A percentile compares a stretch with the other conserved stretches of the same genome.
phyloP scores from a whole-genome alignment of 2,329 filamentous ascomycete genomes.

The Epichloe festucae region DNA sequence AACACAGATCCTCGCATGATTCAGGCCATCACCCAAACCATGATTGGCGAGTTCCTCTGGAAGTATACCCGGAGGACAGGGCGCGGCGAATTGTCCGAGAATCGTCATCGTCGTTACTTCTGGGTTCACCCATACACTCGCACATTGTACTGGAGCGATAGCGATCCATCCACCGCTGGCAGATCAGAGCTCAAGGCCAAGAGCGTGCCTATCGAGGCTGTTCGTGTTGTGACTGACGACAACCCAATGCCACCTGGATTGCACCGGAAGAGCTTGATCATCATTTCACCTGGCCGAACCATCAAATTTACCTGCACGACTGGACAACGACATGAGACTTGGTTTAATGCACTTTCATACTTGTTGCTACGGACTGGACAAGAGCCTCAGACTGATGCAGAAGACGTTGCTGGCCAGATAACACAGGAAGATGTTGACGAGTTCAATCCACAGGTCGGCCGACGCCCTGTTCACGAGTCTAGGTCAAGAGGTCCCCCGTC shows the following conservation, averaged over 20 bases:
- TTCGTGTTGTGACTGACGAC: conserved; percentile 83
- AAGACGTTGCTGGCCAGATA: conserved; percentile 44
- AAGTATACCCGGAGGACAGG: conserved; percentile 95
- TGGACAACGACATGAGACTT: conserved; percentile 89
- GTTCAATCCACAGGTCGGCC: conserved; percentile 58
- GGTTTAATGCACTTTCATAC: conserved; percentile 96
- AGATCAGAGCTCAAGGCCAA: conserved; percentile 65
- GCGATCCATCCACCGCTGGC: conserved; percentile 70
- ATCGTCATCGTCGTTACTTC: conserved; percentile 89
- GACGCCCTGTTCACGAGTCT: conserved; percentile 21
- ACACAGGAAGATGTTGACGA: conserved; percentile 56
- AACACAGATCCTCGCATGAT: conserved; percentile 95
- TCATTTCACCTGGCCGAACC: conserved; percentile 75
- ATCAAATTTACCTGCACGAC: conserved; percentile 94
- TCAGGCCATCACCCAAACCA: conserved; percentile 95
- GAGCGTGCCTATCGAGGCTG: conserved; percentile 86
- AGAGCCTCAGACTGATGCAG: conserved; percentile 47
- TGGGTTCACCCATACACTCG: conserved; percentile 98
- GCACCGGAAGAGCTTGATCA: conserved; percentile 83
- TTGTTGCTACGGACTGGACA: conserved; percentile 65
- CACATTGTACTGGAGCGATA: conserved; percentile 92
- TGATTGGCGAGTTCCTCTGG: conserved; percentile 98
- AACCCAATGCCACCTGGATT: conserved; percentile 92
- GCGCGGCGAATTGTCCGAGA: conserved; percentile 77
- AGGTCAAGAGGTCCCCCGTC: conserved; percentile 49